Evolutionary conservation across 371 early-diverging fungal genomes (phyloP), one percentile per base, ranked within the genome.

Genomic region (Aphelidium insulamus): DNA sequence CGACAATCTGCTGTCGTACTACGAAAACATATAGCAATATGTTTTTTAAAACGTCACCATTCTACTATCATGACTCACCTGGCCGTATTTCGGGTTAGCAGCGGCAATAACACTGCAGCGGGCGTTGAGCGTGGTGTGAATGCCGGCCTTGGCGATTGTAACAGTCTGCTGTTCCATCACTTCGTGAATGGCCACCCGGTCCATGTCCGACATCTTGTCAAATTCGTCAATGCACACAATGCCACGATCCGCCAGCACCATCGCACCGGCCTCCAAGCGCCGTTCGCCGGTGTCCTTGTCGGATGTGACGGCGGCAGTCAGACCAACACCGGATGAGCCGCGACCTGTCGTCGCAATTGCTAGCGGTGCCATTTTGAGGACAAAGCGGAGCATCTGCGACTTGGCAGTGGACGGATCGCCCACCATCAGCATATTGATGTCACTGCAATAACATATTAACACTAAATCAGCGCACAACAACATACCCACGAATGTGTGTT

Each of bases 91-190:
- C 5, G 99, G 99, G 55, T 99, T 99, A 21, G 99, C 99, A 2
- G 99, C 99, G 4, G 99, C 99, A 24, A 99, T 58, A 6, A 99
- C 92, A 41, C 83, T 79, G 55, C 94, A 91, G 22, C 99, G 72
- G 3, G 99, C 98, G 53, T 99, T 99, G 29, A 99, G 55, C 0
- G 97, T 83, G 2, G 90, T 90, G 46, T 91, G 84, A 41, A 98
- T 98, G 28, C 99, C 97, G 4, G 97, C 98, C 55, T 99, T 95
- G 32, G 87, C 77, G 37, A 92, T 85, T 0, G 90, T 91, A 4
- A 95, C 87, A 1, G 92, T 90, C 49, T 98, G 98, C 61, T 99
- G 99, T 62, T 99, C 99, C 99, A 99, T 99, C 3, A 97, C 99
- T 73, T 99, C 99, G 62, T 99, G 99, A 53, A 99, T 97, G 2